Evolutionary conservation across 1,284 basidiomycete genomes (phyloP).

Genomic region (Cerrena zonata): DNA sequence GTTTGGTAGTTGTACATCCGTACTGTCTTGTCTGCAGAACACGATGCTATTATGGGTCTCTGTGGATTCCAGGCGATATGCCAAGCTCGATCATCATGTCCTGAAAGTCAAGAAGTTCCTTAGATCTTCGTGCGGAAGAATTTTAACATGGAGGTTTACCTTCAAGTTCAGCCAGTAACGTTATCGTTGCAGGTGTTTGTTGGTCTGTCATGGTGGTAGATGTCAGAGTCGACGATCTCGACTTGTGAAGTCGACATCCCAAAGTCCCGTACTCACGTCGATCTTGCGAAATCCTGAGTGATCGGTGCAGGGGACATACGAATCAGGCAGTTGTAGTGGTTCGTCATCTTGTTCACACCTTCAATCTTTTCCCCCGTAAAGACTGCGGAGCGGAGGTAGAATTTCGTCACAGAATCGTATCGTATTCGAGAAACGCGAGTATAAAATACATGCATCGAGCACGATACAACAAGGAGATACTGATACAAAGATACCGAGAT

Average conservation of each 20-base stretch:
- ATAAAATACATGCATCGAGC: conserved; percentile 3
- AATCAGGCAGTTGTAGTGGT: not conserved
- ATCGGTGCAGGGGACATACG: not conserved
- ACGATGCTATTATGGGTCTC: conserved; percentile 81
- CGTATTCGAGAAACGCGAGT: not conserved
- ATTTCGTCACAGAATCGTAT: no score
- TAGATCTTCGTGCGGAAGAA: no score
- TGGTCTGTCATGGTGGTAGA: not conserved
- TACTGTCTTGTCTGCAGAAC: conserved; percentile 90
- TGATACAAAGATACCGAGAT: not conserved
- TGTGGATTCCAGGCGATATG: conserved; percentile 86
- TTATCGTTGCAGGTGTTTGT: conserved; percentile 13
- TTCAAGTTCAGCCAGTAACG: conserved; percentile 26
- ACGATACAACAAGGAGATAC: not conserved
- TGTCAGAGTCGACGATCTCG: not conserved
- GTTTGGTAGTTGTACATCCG: conserved; percentile 70
- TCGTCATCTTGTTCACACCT: no score
- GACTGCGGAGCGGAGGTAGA: no score
- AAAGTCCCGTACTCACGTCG: not conserved
- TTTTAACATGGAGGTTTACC: no score
- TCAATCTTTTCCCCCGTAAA: no score
- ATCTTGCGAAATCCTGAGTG: not conserved
- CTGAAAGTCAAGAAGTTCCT: no score
- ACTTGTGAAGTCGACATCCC: not conserved
- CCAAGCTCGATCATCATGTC: conserved; percentile 87